Base-by-base conservation (phyloP, 495 filamentous ascomycete genomes). In the Penicillium taxi region DNA sequence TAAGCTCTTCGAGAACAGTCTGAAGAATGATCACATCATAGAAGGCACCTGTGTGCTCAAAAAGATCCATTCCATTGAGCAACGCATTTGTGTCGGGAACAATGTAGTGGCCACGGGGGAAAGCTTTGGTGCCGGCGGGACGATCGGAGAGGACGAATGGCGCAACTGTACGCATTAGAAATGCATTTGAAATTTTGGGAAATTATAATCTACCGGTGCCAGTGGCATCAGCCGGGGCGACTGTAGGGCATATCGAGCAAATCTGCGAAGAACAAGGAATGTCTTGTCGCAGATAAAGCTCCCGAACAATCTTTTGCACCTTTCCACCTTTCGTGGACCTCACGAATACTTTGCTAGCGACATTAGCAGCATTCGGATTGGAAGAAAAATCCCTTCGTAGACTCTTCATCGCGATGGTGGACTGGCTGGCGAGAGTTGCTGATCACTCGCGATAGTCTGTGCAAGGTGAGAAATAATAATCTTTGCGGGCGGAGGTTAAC, bases 61-160 rank as follows among this genome's bases (percentile, higher is more conserved):
- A 93, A 16, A 95, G 65, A 55, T 98, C 91, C 84, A 96, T 94
- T 44, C 84, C 90, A 59, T 83, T 91, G 26, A 98, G 74, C 26
- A 98, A 80, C 41, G 83, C 89, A 72, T 98, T 98, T 29, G 91
- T 96, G 60, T 98, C 91, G 11, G 91, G 91, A 9, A 96, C 74
- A 12, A 98, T 74, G 55, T 98, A 98, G 55, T 96, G 93, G 32
- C 93, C 91, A 54, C 83, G 74, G 5, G 84, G 81, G 55, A 81
- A 94, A 4, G 65, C 56, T 45, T 75, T 83, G 39, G 86, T 94
- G 26, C 83, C 86, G 18, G 86, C 83, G 32, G 91, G 91, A 15
- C 70, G 75, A 36, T 86, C 80, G 12, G 91, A 95, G 22, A 98
- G 83, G 28, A 96, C 73, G 58, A 93, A 91, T 8, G 86, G 81